Conservation (phyloP, 139 green algal genomes). For the Chlamydomonas sphaeroides region DNA sequence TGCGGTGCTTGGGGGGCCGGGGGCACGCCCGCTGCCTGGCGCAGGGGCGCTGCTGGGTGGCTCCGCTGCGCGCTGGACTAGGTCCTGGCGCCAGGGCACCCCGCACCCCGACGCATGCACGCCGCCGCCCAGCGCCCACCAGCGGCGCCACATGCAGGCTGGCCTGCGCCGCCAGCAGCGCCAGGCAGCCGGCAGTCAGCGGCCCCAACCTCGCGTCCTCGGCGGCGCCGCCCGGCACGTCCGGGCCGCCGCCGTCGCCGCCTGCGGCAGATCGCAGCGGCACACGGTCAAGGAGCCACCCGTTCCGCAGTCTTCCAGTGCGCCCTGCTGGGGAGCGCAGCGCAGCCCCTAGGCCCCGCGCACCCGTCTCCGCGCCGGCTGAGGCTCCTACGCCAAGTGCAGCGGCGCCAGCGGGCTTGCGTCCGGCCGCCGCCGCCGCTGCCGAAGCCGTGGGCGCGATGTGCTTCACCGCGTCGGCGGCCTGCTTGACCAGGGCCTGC, state of each 20-base stretch:
- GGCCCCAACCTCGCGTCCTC: neutral
- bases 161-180: constrained; percentile 2
- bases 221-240: too few relatives aligned
- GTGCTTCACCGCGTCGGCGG: constrained; percentile 33
- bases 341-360: too few relatives aligned
- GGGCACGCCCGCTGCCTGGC: too few relatives aligned
- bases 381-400: too few relatives aligned
- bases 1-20: too few relatives aligned
- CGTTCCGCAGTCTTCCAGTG: neutral
- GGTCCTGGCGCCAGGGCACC: too few relatives aligned
- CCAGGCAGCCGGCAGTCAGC: constrained; percentile 6
- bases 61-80: too few relatives aligned
- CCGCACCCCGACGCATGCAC: neutral
- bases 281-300: neutral
- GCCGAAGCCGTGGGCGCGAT: neutral
- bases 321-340: neutral
- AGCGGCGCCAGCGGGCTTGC: neutral
- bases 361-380: too few relatives aligned
- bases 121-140: neutral
- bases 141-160: neutral
- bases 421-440: neutral
- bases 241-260: too few relatives aligned
- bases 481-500: constrained; percentile 48
- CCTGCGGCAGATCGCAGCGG: neutral
- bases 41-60: too few relatives aligned